Percentiles rank a stretch among this genome's conserved stretches.
phyloP scores from a whole-genome alignment of 2,329 filamentous ascomycete species.

The Penicillium sp. region DNA sequence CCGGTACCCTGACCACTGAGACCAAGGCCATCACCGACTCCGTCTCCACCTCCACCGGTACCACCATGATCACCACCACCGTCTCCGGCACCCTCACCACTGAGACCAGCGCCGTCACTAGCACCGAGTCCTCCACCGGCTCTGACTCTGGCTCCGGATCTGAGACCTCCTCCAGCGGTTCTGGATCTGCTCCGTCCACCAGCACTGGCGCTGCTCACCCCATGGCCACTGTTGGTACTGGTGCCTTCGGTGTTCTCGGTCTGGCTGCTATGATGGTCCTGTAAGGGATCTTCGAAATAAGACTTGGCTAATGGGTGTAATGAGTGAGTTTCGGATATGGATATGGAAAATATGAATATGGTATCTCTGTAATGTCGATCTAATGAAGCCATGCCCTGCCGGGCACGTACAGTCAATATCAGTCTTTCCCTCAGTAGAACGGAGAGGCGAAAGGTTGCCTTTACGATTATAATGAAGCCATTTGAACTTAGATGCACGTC shows the following conservation, averaged over 20 bases:
- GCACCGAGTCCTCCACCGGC: slow-evolving; percentile 10
- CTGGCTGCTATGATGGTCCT: slow-evolving; percentile 44
- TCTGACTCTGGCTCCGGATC: slow-evolving; percentile 13
- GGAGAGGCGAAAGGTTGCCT: background rate
- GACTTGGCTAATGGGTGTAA: slow-evolving; percentile 1
- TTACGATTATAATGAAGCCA: background rate
- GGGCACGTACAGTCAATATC: background rate
- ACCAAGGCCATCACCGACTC: slow-evolving; percentile 24
- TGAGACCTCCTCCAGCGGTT: slow-evolving; percentile 9
- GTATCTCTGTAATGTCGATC: slow-evolving; percentile 16
- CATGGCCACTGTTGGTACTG: slow-evolving; percentile 32
- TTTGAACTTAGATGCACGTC: background rate
- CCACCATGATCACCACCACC: slow-evolving; percentile 7
- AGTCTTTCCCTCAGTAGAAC: background rate
- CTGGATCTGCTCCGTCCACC: slow-evolving; percentile 13
- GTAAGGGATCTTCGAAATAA: slow-evolving; percentile 22
- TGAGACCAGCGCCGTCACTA: slow-evolving; percentile 4
- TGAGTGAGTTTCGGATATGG: slow-evolving; percentile 17
- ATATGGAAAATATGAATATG: background rate
- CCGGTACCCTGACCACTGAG: slow-evolving; percentile 22
- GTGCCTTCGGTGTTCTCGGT: slow-evolving; percentile 41
- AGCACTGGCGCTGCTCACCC: slow-evolving; percentile 27
- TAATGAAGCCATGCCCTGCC: slow-evolving; percentile 18
- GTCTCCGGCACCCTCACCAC: slow-evolving; percentile 11
- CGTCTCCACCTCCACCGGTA: slow-evolving; percentile 9